Percentiles rank a stretch among this genome's conserved stretches.
Conservation (phyloP, 768 basidiomycete genomes). For the Podaxis sp. region DNA sequence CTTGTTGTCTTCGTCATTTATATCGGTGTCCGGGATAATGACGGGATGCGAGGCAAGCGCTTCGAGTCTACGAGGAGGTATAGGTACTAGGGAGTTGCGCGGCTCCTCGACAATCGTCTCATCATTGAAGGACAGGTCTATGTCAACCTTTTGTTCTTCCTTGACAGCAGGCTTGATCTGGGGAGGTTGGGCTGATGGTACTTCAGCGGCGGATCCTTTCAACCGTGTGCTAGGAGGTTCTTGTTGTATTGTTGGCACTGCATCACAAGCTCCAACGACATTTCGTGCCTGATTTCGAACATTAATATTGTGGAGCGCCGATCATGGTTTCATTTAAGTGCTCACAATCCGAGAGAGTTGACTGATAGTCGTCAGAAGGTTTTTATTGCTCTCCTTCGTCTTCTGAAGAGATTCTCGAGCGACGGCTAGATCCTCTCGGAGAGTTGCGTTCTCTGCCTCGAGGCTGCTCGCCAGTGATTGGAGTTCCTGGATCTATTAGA, state of each 20-base stretch:
- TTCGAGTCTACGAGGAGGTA: constrained; percentile 25
- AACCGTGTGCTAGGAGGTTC: neutral
- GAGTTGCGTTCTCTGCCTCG: constrained; percentile 23
- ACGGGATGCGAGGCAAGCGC: constrained; percentile 24
- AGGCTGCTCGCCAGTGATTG: constrained; percentile 18
- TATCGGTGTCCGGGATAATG: constrained; percentile 24
- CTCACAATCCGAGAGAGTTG: constrained; percentile 30
- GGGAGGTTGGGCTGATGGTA: neutral
- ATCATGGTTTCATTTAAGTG: neutral
- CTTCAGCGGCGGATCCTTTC: neutral
- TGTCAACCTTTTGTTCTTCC: constrained; percentile 1
- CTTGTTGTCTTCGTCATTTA: constrained; percentile 24
- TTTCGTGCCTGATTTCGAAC: constrained; percentile 12
- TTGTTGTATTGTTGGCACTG: neutral
- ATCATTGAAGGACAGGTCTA: constrained; percentile 14
- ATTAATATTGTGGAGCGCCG: neutral
- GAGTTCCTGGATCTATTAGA: constrained; percentile 23
- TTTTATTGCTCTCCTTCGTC: constrained; percentile 28
- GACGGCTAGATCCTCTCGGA: constrained; percentile 23
- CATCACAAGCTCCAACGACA: constrained; percentile 6
- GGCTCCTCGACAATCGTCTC: constrained; percentile 13
- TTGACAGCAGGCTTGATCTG: neutral
- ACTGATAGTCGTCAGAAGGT: constrained; percentile 26
- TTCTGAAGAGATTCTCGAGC: constrained; percentile 28
- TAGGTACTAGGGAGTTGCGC: neutral